Conservation (phyloP, 2,329 filamentous ascomycete genomes). For the Ustilaginoidea virens region DNA sequence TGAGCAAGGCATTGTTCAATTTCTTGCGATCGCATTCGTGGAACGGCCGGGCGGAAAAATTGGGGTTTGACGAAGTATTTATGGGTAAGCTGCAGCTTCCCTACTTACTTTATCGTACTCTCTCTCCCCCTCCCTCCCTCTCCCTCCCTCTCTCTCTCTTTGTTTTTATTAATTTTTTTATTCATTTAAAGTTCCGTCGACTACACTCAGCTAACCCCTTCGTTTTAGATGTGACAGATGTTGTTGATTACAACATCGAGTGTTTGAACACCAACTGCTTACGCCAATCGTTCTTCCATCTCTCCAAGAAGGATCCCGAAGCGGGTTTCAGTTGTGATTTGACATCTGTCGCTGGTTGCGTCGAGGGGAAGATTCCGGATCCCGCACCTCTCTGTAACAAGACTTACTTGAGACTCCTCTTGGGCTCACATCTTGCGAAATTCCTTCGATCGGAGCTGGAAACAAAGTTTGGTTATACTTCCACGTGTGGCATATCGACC, state of each 20-base stretch:
- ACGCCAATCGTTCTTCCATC: conserved; percentile 60
- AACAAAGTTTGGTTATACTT: conserved; percentile 66
- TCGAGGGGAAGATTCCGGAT: conserved; percentile 19
- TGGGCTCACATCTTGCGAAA: conserved; percentile 70
- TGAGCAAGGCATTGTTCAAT: conserved; percentile 63
- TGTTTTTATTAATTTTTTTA: too few species aligned
- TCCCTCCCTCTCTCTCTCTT: too few species aligned
- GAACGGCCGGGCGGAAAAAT: conserved; percentile 60
- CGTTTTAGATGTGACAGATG: conserved; percentile 64
- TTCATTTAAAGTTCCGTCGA: neutral
- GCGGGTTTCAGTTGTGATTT: conserved; percentile 71
- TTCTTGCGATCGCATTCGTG: conserved; percentile 63
- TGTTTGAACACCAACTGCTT: conserved; percentile 54
- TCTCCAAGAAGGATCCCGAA: conserved; percentile 58
- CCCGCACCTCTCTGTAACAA: conserved; percentile 16
- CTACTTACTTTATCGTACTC: too few species aligned
- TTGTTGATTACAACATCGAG: conserved; percentile 66
- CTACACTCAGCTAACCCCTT: neutral
- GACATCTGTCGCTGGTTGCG: conserved; percentile 45
- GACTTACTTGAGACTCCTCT: conserved; percentile 44
- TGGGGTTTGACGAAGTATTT: conserved; percentile 81
- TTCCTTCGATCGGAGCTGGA: conserved; percentile 61
- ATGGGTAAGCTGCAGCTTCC: conserved; percentile 20
- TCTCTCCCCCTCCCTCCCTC: too few species aligned
- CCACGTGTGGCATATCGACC: conserved; percentile 74